These are phyloP conservation scores for Paracamarosporium sp. DNA, from an alignment of 2,329 filamentous ascomycete species.

Conservation along the genomic window DNA sequence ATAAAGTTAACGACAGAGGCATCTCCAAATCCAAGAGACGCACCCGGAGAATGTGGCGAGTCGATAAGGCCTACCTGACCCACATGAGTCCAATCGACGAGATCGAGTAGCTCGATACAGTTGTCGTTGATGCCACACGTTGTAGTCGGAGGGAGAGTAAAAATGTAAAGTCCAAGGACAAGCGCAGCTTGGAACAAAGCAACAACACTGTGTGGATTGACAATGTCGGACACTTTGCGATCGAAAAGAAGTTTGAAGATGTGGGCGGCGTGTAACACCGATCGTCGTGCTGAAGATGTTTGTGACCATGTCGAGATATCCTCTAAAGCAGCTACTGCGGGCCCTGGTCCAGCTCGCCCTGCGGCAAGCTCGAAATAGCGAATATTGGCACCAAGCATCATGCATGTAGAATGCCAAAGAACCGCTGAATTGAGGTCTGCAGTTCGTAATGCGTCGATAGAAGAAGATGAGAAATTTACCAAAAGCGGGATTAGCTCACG, in stretches of 20 bases:
- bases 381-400: slow-evolving; percentile 59
- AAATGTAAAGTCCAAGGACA: slow-evolving; percentile 60
- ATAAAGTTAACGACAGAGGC: slow-evolving; percentile 53
- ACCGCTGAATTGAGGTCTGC: slow-evolving; percentile 58
- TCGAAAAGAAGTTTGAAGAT: slow-evolving; percentile 60
- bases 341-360: slow-evolving; percentile 55
- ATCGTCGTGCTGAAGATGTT: slow-evolving; percentile 57
- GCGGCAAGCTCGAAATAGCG: slow-evolving; percentile 61
- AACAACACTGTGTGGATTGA: slow-evolving; percentile 58
- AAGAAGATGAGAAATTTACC: slow-evolving; percentile 46
- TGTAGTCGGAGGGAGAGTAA: slow-evolving; percentile 50
- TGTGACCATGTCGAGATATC: slow-evolving; percentile 60
- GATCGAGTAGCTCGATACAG: slow-evolving; percentile 56
- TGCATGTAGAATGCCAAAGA: slow-evolving; percentile 62
- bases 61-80: slow-evolving; percentile 55
- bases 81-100: slow-evolving; percentile 58
- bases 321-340: slow-evolving; percentile 57
- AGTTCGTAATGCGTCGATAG: slow-evolving; percentile 50
- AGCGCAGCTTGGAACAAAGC: slow-evolving; percentile 60
- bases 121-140: slow-evolving; percentile 37
- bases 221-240: slow-evolving; percentile 59
- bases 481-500: slow-evolving; percentile 46
- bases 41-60: slow-evolving; percentile 22
- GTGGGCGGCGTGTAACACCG: slow-evolving; percentile 60
- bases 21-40: slow-evolving; percentile 29